Evolutionary conservation across 2,329 filamentous ascomycete genomes (phyloP), one percentile per base, ranked within the genome.

Genomic region (Cercospora sp.): DNA sequence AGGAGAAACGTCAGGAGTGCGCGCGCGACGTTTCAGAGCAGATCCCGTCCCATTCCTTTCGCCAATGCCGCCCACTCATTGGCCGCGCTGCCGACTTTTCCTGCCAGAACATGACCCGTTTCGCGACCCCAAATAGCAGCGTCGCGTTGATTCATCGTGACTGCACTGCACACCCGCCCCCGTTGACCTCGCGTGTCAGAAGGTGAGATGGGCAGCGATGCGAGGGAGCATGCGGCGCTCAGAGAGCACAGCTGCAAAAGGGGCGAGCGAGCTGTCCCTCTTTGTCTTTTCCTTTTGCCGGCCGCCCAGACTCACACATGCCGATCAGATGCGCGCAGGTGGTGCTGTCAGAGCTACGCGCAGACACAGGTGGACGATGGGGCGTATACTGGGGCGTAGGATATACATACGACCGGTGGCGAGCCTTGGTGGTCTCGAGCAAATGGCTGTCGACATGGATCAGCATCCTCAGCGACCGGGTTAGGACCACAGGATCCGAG

Each of bases 381-480:
- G 60, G 21, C 34, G 60, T 53, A 18, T 21, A 40, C 28, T 30
- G 58, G 32, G 51, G 43, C n/a, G 43, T 24, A 21, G 43, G 18
- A 13, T 51, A 24, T 7, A 49, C 45, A 24, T 51, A 51, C 45
- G 30, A 66, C 65, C 59, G 65, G 65, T 62, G 60, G 60, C 60
- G 55, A 66, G 45, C 24, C 53, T 24, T 49, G 43, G 21, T 49
- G 28, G 13, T 63, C 61, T 63, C 43, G 45, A 63, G 43, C 43
- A 21, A 49, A 51, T 53, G 40, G 43, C 40, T 30, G 28, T 9
- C n/a, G 61, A 63, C 61, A 37, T 53, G 43, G 61, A 63, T 63
- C 18, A 10, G 24, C 34, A 18, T 51, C 61, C 61, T 63, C 21
- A 10, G 32, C 32, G 37, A 43, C 37, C 16, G 37, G 37, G 37